Percentiles rank a stretch among this genome's conserved stretches.
Conservation (phyloP, 2,329 filamentous ascomycete species). For the Penicillium sclerotiorum region DNA sequence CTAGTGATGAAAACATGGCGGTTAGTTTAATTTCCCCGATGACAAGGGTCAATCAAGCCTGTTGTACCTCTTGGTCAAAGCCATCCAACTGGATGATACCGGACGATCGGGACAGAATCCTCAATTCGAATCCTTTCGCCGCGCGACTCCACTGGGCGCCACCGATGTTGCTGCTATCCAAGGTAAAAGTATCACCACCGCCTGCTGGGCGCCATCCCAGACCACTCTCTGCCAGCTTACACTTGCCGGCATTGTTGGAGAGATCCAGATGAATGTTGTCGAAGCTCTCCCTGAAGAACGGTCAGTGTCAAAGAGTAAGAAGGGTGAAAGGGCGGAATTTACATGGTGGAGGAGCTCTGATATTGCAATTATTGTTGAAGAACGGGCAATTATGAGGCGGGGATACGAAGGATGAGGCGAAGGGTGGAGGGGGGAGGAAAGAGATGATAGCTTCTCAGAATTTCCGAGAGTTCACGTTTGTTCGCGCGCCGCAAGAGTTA, state of each 20-base stretch:
- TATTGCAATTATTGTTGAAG: neutral
- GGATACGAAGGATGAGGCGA: neutral
- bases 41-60: no score
- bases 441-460: constrained; percentile 6
- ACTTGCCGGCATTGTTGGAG: constrained; percentile 88
- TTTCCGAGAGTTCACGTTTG: constrained; percentile 1
- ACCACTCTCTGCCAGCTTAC: constrained; percentile 90
- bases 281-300: constrained; percentile 74
- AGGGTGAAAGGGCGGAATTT: constrained; percentile 10
- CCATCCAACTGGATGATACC: constrained; percentile 92
- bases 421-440: neutral
- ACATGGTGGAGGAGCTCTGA: constrained; percentile 38
- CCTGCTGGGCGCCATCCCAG: constrained; percentile 91
- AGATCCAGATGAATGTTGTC: constrained; percentile 96
- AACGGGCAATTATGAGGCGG: neutral
- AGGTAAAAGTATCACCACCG: constrained; percentile 89
- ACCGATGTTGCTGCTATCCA: constrained; percentile 82
- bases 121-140: constrained; percentile 88
- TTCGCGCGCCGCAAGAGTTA: constrained; percentile 7
- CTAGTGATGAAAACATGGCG: constrained; percentile 49
- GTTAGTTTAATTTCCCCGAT: no score
- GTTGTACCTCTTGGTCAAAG: constrained; percentile 76
- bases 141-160: constrained; percentile 94
- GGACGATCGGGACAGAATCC: constrained; percentile 81
- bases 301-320: constrained; percentile 14